Percentiles rank a stretch among this genome's conserved stretches.
Conservation (phyloP, 1,139 yeast species). For the Debaryomyces sp. region DNA sequence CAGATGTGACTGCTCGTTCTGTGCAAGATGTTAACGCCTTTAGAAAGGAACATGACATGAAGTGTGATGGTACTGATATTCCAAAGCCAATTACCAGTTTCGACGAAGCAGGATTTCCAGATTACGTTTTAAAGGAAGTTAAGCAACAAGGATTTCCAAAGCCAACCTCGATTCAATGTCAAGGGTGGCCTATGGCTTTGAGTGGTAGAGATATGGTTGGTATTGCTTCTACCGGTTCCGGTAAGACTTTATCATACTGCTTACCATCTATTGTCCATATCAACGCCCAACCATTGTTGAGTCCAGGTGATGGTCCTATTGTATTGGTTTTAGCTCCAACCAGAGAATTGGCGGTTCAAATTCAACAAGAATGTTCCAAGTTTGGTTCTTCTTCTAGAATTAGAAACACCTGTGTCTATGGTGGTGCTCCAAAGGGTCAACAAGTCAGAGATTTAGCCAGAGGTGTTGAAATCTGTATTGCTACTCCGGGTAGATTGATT, state of each 20-base stretch:
- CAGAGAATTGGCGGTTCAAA: constrained; percentile 98
- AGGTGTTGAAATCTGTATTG: constrained; percentile 94
- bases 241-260: constrained; percentile 96
- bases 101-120: constrained; percentile 97
- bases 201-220: constrained; percentile 99
- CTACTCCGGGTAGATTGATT: constrained; percentile 97
- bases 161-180: constrained; percentile 97
- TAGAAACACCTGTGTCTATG: constrained; percentile 96
- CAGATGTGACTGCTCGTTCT: constrained; percentile 71
- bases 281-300: constrained; percentile 93
- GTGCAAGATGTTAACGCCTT: constrained; percentile 72
- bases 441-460: constrained; percentile 93
- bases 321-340: constrained; percentile 97
- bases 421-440: constrained; percentile 99
- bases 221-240: constrained; percentile 98
- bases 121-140: constrained; percentile 86
- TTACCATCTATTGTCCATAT: constrained; percentile 96
- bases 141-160: constrained; percentile 89
- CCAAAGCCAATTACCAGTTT: constrained; percentile 93
- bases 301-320: constrained; percentile 96
- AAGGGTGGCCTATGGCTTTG: constrained; percentile 99
- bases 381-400: constrained; percentile 91
- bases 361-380: constrained; percentile 93
- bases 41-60: constrained; percentile 86
- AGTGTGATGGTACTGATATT: constrained; percentile 76